Conservation (phyloP, 306 rosid genomes). For the Ammopiptanthus mongolicus region DNA sequence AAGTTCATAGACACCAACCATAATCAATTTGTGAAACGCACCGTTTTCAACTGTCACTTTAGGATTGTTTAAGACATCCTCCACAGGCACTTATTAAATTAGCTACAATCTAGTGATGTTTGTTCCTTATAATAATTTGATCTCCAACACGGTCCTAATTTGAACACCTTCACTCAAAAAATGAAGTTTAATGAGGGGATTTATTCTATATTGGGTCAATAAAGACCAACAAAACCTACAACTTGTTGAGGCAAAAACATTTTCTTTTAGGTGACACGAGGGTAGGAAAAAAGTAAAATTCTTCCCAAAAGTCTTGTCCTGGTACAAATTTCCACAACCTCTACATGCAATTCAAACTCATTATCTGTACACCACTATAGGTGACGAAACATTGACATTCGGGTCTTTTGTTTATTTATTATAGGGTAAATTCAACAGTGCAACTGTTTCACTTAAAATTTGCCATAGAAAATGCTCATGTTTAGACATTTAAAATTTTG, state of each 20-base stretch:
- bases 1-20: conserved; percentile 15
- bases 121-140: neutral
- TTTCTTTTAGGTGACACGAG: neutral
- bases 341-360: conserved; percentile 6
- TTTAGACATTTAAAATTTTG: neutral
- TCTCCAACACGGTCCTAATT: neutral
- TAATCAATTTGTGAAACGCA: conserved; percentile 17
- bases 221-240: neutral
- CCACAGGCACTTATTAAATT: neutral
- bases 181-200: neutral
- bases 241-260: neutral
- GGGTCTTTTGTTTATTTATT: neutral
- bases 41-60: conserved; percentile 24
- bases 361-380: conserved; percentile 27
- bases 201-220: neutral
- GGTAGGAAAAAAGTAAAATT: neutral
- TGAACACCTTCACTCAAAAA: neutral
- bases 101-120: neutral
- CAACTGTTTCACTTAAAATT: conserved; percentile 17
- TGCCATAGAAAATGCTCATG: neutral
- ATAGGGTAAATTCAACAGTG: neutral
- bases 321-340: conserved; percentile 1
- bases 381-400: neutral
- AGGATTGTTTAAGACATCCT: neutral
- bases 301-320: neutral